A percentile compares a stretch with the other conserved stretches of the same genome.
Evolutionary conservation across 441 rosid genomes (phyloP).

Genomic region (Pelargonium citronellum): DNA sequence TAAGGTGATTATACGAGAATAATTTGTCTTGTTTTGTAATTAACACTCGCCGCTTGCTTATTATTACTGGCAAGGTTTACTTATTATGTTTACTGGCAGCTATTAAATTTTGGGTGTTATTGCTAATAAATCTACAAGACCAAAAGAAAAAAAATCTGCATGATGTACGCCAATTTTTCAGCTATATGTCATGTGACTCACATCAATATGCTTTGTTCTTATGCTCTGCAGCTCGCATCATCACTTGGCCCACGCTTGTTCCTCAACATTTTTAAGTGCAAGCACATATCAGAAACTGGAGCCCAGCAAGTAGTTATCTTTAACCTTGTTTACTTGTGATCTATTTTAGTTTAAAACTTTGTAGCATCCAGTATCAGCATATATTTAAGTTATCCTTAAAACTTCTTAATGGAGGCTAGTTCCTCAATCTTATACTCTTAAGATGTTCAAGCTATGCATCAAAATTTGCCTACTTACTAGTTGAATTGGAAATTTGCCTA

Average conservation of each 20-base stretch:
- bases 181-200: background rate
- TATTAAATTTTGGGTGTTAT: background rate
- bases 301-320: conserved; percentile 71
- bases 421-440: background rate
- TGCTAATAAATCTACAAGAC: no score
- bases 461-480: background rate
- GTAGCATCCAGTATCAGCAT: background rate
- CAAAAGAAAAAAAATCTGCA: background rate
- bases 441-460: background rate
- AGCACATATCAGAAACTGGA: conserved; percentile 95
- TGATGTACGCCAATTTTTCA: background rate
- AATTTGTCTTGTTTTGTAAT: background rate
- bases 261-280: conserved; percentile 93
- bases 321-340: conserved; percentile 3
- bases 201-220: background rate
- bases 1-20: conserved; percentile 51
- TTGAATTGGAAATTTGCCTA: conserved; percentile 5
- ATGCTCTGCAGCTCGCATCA: conserved; percentile 83
- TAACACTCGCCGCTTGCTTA: no score
- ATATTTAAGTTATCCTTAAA: no score
- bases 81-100: background rate
- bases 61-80: no score
- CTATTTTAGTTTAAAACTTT: background rate
- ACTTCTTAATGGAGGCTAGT: background rate
- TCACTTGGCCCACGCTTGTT: conserved; percentile 94